Percentiles rank a stretch among this genome's conserved stretches.
These are phyloP conservation scores for Cryoendolithus antarcticus DNA, from an alignment of 2,329 filamentous ascomycete species.

Conservation along the genomic window DNA sequence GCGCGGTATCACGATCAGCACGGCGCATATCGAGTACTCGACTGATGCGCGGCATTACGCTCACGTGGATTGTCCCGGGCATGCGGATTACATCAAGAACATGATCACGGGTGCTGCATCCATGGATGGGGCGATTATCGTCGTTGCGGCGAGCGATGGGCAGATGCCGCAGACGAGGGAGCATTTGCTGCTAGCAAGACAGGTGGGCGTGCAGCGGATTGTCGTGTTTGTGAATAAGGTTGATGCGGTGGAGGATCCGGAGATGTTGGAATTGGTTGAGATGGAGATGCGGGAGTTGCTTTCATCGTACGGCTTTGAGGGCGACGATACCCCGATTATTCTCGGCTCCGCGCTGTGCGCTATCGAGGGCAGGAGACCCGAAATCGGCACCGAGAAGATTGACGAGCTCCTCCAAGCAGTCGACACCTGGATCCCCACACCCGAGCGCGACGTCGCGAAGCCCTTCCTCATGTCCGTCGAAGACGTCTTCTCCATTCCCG, in stretches of 20 bases:
- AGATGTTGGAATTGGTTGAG: conserved; percentile 99
- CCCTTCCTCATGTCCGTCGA: conserved; percentile 99
- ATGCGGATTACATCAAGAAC: conserved; percentile 99
- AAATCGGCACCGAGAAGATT: conserved; percentile 79
- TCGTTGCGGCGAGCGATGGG: conserved; percentile 94
- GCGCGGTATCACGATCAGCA: conserved; percentile 99
- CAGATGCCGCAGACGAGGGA: conserved; percentile 99
- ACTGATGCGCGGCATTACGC: conserved; percentile 94
- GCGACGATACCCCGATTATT: conserved; percentile 93
- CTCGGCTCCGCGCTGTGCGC: conserved; percentile 95
- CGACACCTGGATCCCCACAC: conserved; percentile 93
- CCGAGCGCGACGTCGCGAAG: conserved; percentile 87
- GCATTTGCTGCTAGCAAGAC: conserved; percentile 91
- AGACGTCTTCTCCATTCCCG: conserved; percentile 47
- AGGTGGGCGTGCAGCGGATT: conserved; percentile 95
- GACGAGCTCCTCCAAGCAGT: conserved; percentile 84
- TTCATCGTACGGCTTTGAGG: conserved; percentile 86
- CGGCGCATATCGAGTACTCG: conserved; percentile 95
- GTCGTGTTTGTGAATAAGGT: conserved; percentile 99
- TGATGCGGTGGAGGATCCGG: conserved; percentile 90
- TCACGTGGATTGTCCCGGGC: conserved; percentile 98
- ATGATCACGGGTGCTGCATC: conserved; percentile 99
- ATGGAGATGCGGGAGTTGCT: conserved; percentile 99
- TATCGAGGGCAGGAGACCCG: conserved; percentile 70
- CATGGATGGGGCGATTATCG: conserved; percentile 98